Evolutionary conservation across 1,284 basidiomycete genomes (phyloP), one percentile per base, ranked within the genome.

Genomic region (Heterobasidion occidentale): DNA sequence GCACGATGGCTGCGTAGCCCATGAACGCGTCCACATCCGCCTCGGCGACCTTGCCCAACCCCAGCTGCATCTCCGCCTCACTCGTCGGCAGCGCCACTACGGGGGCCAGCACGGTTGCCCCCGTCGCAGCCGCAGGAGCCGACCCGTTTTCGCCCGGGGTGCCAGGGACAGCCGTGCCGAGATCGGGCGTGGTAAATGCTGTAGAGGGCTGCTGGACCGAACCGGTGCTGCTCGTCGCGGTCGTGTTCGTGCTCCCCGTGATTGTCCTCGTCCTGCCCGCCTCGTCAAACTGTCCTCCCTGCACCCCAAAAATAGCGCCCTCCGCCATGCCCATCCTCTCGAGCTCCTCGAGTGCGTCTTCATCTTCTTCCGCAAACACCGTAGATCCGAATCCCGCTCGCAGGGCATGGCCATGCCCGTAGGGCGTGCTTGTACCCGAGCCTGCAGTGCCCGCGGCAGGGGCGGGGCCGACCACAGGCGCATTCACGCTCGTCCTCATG

Each of bases 1-100:
- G 86, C n/a, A 91, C 86, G 65, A 91, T 86, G 38, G 86, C 80
- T 11, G 89, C 88, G 68, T 92, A 92, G 1, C 84, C 80, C 80
- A 89, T 80, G 71, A 90, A 92, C 59, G 89, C 83, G 68, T 91
- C 90, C 55, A 83, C 72, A 65, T 92, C 90, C 19, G 88, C 80
- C 60, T 92, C 90, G 0, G 90, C 88, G 7, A 92, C 86, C 69
- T 90, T 90, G 46, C 80, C 84, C 49, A 90, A 70, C 8, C 89
- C 89, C 45, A 88, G 73, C 69, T 90, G 86, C 33, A 80, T 75
- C 70, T 90, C 88, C 7, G 74, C 73, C 61, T 90, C 88, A 3
- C 77, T 74, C 1, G 88, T 89, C 36, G 81, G 77, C 55, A 90
- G 71, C 33, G 87, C 83, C 6, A 79, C 77, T 8, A 90, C 84